A percentile compares a stretch with the other conserved stretches of the same genome.
Evolutionary conservation across 805 yeast genomes (phyloP).

Genomic region (Wickerhamiella qilinensis): DNA sequence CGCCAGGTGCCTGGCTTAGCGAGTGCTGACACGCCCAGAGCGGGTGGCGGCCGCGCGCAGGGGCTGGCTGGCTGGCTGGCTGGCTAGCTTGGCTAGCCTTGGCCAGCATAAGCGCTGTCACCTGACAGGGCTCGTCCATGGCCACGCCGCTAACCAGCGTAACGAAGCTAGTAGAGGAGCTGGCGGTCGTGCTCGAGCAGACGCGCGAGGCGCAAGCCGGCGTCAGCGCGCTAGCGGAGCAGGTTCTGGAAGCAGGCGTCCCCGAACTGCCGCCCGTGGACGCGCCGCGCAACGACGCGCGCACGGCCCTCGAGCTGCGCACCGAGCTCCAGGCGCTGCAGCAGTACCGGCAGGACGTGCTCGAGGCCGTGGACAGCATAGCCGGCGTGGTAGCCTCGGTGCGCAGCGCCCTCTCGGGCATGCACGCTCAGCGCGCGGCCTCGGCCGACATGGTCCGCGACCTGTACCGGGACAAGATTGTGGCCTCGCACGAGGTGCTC

Average conservation of each 20-base stretch:
- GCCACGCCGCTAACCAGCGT: too few species aligned
- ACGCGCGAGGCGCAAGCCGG: conserved; percentile 13
- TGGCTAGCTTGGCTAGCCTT: too few species aligned
- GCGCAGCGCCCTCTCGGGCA: conserved; percentile 6
- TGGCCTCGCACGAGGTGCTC: conserved; percentile 4
- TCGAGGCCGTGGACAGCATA: conserved; percentile 9
- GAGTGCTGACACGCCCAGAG: too few species aligned
- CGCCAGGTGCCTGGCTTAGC: too few species aligned
- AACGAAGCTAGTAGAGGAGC: conserved; percentile 17
- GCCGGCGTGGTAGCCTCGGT: conserved; percentile 7
- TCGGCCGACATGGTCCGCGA: conserved; percentile 5
- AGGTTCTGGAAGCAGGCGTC: conserved; percentile 9
- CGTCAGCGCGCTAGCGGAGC: conserved; percentile 12
- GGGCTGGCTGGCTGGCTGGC: too few species aligned
- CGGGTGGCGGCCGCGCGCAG: too few species aligned
- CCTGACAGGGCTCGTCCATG: too few species aligned
- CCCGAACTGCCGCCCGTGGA: conserved; percentile 1
- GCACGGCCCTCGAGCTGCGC: conserved; percentile 7
- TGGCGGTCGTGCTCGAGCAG: conserved; percentile 12
- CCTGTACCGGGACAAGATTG: conserved; percentile 6
- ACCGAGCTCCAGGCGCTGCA: conserved; percentile 10
- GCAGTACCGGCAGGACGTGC: conserved; percentile 12
- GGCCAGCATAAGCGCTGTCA: too few species aligned
- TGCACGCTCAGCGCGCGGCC: conserved; percentile 4
- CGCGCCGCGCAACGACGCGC: conserved; percentile 1